Evolutionary conservation across 768 basidiomycete species (phyloP).

Genomic region (Leccinum pellstonianum): DNA sequence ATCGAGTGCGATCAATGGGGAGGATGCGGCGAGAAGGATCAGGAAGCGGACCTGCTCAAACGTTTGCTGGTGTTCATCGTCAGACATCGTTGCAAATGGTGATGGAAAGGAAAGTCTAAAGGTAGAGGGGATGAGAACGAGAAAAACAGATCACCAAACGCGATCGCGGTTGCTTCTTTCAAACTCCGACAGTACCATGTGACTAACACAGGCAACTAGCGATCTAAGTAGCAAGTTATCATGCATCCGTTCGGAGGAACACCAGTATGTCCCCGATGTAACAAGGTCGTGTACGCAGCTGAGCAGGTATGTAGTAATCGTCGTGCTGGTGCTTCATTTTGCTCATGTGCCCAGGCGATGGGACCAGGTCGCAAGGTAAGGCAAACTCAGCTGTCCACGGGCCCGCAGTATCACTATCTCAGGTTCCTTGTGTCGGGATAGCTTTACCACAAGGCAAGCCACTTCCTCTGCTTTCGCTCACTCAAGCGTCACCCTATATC

Average conservation of each 20-base stretch:
- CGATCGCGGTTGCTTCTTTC: constrained; percentile 36
- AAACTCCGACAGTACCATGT: constrained; percentile 36
- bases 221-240: no score
- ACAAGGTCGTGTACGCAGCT: constrained; percentile 71
- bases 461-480: constrained; percentile 2
- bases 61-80: constrained; percentile 89
- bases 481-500: neutral
- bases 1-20: constrained; percentile 19
- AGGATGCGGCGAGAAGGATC: constrained; percentile 10
- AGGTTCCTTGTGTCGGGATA: constrained; percentile 23
- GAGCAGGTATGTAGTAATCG: constrained; percentile 60
- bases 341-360: constrained; percentile 51
- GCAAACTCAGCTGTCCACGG: constrained; percentile 4
- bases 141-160: constrained; percentile 21
- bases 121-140: constrained; percentile 17
- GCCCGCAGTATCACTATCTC: neutral
- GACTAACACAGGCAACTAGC: no score
- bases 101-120: constrained; percentile 20
- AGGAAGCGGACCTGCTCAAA: constrained; percentile 69
- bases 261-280: constrained; percentile 68
- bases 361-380: constrained; percentile 86
- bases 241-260: constrained; percentile 63
- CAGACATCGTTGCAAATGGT: constrained; percentile 61
- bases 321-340: neutral
- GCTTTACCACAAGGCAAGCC: constrained; percentile 75